These are phyloP conservation scores for Rhodotorula sp. DNA, from an alignment of 1,284 basidiomycete species.

Conservation along the genomic window DNA sequence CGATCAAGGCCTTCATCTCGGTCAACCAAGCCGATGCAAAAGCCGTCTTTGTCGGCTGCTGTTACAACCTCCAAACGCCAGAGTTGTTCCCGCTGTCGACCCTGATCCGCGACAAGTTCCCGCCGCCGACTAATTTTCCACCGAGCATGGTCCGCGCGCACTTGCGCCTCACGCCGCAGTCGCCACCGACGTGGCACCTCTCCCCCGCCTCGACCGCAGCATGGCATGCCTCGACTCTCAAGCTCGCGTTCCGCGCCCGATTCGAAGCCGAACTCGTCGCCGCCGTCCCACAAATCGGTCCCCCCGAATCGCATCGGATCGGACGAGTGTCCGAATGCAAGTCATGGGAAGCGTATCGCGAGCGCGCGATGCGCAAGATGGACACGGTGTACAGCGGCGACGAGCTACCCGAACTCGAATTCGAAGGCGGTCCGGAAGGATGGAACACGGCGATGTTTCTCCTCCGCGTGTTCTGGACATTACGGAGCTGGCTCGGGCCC, in stretches of 20 bases:
- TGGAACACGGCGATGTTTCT: conserved; percentile 25
- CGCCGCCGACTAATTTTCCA: background rate
- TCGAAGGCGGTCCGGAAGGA: background rate
- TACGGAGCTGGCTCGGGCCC: conserved; percentile 31
- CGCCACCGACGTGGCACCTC: conserved; percentile 35
- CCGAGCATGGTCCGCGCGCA: conserved; percentile 20
- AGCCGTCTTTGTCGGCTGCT: conserved; percentile 35
- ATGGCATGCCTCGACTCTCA: conserved; percentile 22
- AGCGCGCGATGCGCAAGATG: conserved; percentile 17
- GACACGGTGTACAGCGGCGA: background rate
- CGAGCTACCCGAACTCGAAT: conserved; percentile 4
- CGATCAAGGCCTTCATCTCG: conserved; percentile 30
- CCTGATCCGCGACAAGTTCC: background rate
- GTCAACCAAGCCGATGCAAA: background rate
- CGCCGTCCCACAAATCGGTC: conserved; percentile 6
- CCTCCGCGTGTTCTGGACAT: conserved; percentile 36
- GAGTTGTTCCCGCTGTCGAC: conserved; percentile 21
- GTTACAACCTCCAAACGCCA: conserved; percentile 39
- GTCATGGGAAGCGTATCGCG: conserved; percentile 24
- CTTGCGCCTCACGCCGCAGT: conserved; percentile 37
- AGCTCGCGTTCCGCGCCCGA: conserved; percentile 35
- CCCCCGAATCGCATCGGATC: conserved; percentile 13
- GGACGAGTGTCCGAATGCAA: conserved; percentile 25
- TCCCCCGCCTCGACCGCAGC: background rate
- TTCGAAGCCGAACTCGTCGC: conserved; percentile 30